Evolutionary conservation across 305 asterid genomes (phyloP), one percentile per base, ranked within the genome.

Genomic region (Fraxinus dipetala): DNA sequence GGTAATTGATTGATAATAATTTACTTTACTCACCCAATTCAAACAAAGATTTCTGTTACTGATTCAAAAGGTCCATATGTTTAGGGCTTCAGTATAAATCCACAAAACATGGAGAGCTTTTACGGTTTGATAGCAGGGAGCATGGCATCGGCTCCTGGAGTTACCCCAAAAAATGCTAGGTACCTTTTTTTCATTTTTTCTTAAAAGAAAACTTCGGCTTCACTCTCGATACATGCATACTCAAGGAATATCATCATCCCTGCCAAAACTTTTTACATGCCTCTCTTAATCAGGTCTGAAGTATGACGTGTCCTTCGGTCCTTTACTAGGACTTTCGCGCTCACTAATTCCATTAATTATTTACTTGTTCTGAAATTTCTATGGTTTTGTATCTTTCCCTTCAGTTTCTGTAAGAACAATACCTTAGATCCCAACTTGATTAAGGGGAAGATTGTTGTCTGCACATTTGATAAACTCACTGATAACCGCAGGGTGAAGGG

Each of bases 41-140:
- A 72, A 73, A 51, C 38, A 59, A 72, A 61, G 63, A 67, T 77
- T 78, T 65, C 38, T 72, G n/a, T 35, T 76, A 78, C 65, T 86
- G 85, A 81, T 72, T 38, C 36, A 35, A 72, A 54, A 38, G 80
- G 61, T 74, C 73, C 38, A 6, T 69, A 38, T 84, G 48, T 72
- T 85, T 83, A 90, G 95, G 93, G 93, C 32, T 87, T 85, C 81
- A 89, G 92, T 0, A 75, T 89, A 78, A 90, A 91, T 81, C 93
- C 90, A 32, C 61, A 76, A 5, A 76, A 79, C 72, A 79, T 89
- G 87, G 84, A 82, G 76, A 81, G 70, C 78, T 87, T 82, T 78
- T 80, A 78, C 11, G 84, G 88, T 72, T 65, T 91, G 78, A 85
- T 90, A 28, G 85, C 85, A 0, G 95, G 90, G 69, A 86, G 87